Conservation (phyloP, 805 yeast genomes). For the Tetrapisispora taiwanensis region DNA sequence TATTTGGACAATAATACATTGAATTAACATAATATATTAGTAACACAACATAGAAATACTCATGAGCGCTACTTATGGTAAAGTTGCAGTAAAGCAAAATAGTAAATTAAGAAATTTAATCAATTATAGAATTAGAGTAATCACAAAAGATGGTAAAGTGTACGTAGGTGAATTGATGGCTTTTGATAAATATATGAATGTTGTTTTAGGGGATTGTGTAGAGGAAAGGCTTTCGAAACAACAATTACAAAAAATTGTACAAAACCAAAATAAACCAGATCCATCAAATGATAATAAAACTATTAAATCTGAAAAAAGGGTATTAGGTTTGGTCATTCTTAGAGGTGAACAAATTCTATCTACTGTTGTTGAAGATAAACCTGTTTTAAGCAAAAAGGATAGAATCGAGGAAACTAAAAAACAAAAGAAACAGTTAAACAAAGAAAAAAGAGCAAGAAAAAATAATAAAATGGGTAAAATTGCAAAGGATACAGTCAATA, state of each 20-base stretch:
- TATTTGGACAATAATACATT: too few relatives aligned
- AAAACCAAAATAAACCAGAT: background rate
- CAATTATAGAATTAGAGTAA: constrained; percentile 61
- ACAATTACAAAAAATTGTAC: constrained; percentile 28
- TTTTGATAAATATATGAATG: constrained; percentile 81
- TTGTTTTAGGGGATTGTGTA: constrained; percentile 75
- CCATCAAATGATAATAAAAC: constrained; percentile 14
- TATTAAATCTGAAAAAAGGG: constrained; percentile 58
- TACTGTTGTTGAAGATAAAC: constrained; percentile 50
- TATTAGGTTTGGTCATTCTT: constrained; percentile 69
- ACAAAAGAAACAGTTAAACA: constrained; percentile 29
- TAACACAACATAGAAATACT: too few relatives aligned
- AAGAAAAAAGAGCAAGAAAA: constrained; percentile 17
- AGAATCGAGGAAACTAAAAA: constrained; percentile 24
- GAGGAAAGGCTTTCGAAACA: constrained; percentile 70
- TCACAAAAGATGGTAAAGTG: constrained; percentile 67
- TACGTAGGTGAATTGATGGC: constrained; percentile 75
- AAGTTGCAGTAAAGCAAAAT: constrained; percentile 16
- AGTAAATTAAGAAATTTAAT: constrained; percentile 47
- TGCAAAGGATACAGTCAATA: constrained; percentile 1
- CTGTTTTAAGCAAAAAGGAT: constrained; percentile 34
- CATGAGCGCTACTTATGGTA: background rate
- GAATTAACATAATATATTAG: too few relatives aligned
- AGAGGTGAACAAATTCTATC: constrained; percentile 84
- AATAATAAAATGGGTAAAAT: constrained; percentile 9